Evolutionary conservation across 805 yeast species (phyloP).

Genomic region (Wilhelminamyces savonicus): DNA sequence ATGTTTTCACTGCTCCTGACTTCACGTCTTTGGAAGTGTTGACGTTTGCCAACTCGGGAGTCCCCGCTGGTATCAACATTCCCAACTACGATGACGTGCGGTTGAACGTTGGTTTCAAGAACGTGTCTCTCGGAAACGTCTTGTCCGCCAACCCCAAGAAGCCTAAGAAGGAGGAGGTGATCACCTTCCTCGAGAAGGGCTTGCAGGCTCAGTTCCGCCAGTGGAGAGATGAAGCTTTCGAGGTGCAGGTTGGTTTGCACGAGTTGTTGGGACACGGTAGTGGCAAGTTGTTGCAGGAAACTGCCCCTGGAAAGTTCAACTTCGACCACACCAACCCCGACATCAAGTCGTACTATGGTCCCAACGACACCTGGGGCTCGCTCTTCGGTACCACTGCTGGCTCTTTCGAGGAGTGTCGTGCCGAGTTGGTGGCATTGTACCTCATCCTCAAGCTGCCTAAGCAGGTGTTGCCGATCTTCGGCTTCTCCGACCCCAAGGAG

Average conservation of each 20-base stretch:
- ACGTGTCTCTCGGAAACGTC: conserved; percentile 84
- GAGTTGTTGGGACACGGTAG: conserved; percentile 90
- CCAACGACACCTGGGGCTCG: conserved; percentile 89
- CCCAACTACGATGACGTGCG: conserved; percentile 91
- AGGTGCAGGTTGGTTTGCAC: conserved; percentile 91
- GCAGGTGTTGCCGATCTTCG: conserved; percentile 69
- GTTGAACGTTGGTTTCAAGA: conserved; percentile 77
- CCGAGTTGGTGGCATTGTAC: conserved; percentile 83
- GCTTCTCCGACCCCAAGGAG: conserved; percentile 48
- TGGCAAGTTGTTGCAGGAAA: conserved; percentile 65
- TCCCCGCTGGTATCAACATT: conserved; percentile 90
- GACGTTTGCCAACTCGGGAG: conserved; percentile 84
- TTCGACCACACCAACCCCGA: conserved; percentile 72
- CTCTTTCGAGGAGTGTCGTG: conserved; percentile 88
- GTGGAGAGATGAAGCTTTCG: conserved; percentile 77
- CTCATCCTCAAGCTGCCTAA: conserved; percentile 56
- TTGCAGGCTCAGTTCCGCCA: conserved; percentile 56
- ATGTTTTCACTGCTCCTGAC: conserved; percentile 85
- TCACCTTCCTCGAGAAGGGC: conserved; percentile 54
- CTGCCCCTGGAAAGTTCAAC: conserved; percentile 58
- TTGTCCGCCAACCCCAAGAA: conserved; percentile 60
- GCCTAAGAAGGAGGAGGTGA: conserved; percentile 59
- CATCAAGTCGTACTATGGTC: conserved; percentile 61
- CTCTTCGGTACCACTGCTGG: conserved; percentile 79
- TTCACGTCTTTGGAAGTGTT: conserved; percentile 86